These are phyloP conservation scores for Chlamydomonas asymmetrica DNA, from an alignment of 139 green algal genomes.

Conservation along the genomic window DNA sequence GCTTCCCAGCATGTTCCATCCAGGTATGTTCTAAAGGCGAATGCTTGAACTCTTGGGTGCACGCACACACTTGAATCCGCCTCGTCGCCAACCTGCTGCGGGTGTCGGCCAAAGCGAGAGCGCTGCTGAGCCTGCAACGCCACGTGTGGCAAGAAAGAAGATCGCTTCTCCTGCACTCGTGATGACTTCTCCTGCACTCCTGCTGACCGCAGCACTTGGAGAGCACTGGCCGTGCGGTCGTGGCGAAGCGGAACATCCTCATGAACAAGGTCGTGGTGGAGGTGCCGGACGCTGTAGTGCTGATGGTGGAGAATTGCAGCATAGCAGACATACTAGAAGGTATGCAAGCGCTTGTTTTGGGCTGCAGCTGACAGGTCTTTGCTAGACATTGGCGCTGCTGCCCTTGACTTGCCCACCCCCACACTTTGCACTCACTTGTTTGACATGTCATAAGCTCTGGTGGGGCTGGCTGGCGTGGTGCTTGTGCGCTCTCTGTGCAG, in stretches of 20 bases:
- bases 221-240: no score
- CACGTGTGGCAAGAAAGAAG: no score
- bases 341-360: background rate
- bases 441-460: background rate
- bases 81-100: no score
- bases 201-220: no score
- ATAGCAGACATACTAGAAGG: slow-evolving; percentile 47
- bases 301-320: slow-evolving; percentile 55
- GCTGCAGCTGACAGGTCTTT: background rate
- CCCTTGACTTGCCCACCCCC: background rate
- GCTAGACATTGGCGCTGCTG: background rate
- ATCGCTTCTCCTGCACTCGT: no score
- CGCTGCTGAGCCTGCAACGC: no score
- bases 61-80: no score
- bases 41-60: no score
- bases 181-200: no score
- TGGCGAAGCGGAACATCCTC: slow-evolving; percentile 31
- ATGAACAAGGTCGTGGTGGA: slow-evolving; percentile 61
- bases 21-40: no score
- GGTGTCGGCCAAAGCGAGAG: no score
- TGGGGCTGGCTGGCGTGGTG: background rate
- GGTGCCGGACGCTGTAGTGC: slow-evolving; percentile 52
- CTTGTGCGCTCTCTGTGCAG: slow-evolving; percentile 5
- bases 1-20: no score
- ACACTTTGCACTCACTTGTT: background rate